Base-by-base conservation (phyloP, 257 asterid species). In the Buddleja alternifolia region DNA sequence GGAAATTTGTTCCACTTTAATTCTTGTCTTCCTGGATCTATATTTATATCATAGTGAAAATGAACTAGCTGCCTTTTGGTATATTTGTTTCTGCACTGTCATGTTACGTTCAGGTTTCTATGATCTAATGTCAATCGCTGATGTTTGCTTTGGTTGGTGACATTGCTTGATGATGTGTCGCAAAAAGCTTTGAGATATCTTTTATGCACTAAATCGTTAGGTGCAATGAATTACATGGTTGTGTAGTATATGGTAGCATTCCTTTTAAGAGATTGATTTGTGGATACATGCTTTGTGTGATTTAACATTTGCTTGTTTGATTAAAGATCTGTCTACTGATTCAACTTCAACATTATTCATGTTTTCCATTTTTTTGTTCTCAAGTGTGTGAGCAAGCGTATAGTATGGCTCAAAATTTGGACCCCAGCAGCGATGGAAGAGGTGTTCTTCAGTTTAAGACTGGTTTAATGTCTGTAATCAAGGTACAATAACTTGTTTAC, bases 371-470 rank as follows among this genome's bases (percentile, higher is more conserved):
- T 50, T 53, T 34, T 67, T 81, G 44, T 69, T 63, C 57, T 63
- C 57, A 73, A 93, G 99, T 94, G 65, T 94, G 99, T 42, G 99
- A 94, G 90, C 99, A 94, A 90, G 99, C 99, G 8, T 94, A 94
- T 78, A 73, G 83, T 36, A 90, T 94, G 99, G 96, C 99, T 36
- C 99, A 94, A 59, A 82, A 81, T 67, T 78, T 94, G 96, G 99
- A 94, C 61, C 99, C 99, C 45, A 87, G 66, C 84, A 91, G 99
- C 24, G 88, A 90, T 45, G 99, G 99, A 14, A 86, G 97, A 82
- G 99, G 99, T 17, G 97, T 94, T 69, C 97, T 93, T 75, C 97
- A 90, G 84, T 93, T 93, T 76, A 93, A 93, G 85, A 93, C 99
- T 11, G 99, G 99, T 57, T 80, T 93, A 67, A 90, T 90, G 97